These are phyloP conservation scores for Leishmania arabica DNA, from an alignment of 208 protist genomes.

Conservation along the genomic window DNA sequence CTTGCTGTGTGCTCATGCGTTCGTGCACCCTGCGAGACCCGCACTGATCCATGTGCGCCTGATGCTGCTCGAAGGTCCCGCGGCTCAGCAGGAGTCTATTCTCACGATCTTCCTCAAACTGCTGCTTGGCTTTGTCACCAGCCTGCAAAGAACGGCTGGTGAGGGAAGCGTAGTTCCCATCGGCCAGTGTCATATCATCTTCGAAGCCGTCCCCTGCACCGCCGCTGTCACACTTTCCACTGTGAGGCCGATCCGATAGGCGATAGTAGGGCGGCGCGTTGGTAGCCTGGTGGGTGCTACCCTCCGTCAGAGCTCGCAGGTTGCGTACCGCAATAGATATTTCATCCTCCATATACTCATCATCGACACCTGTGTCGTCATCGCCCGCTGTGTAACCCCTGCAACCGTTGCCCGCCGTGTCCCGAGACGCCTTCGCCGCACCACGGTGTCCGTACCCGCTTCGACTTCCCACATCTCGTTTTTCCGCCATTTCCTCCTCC, in stretches of 20 bases:
- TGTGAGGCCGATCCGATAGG: slow-evolving; percentile 5
- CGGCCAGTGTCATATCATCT: slow-evolving; percentile 28
- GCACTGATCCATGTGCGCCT: slow-evolving; percentile 37
- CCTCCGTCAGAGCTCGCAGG: slow-evolving; percentile 28
- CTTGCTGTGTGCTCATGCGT: slow-evolving; percentile 8
- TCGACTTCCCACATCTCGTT: neutral
- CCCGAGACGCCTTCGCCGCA: neutral
- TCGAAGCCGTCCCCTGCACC: slow-evolving; percentile 1
- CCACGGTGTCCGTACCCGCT: neutral
- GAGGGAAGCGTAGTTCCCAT: slow-evolving; percentile 19
- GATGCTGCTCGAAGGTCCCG: slow-evolving; percentile 39
- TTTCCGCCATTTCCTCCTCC: slow-evolving; percentile 28
- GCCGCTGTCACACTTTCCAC: slow-evolving; percentile 3
- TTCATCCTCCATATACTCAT: slow-evolving; percentile 23
- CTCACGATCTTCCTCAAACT: slow-evolving; percentile 34
- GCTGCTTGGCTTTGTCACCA: slow-evolving; percentile 7
- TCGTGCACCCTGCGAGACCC: slow-evolving; percentile 34
- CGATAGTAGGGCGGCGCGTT: slow-evolving; percentile 11
- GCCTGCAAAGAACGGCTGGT: slow-evolving; percentile 14
- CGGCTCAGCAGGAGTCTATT: slow-evolving; percentile 42
- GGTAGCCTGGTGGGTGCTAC: slow-evolving; percentile 5
- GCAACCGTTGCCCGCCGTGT: neutral
- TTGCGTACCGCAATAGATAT: slow-evolving; percentile 26
- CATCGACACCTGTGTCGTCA: slow-evolving; percentile 6
- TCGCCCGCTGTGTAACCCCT: neutral